Conservation (phyloP, 371 early-diverging fungal genomes). For the Lichtheimia hyalospora region DNA sequence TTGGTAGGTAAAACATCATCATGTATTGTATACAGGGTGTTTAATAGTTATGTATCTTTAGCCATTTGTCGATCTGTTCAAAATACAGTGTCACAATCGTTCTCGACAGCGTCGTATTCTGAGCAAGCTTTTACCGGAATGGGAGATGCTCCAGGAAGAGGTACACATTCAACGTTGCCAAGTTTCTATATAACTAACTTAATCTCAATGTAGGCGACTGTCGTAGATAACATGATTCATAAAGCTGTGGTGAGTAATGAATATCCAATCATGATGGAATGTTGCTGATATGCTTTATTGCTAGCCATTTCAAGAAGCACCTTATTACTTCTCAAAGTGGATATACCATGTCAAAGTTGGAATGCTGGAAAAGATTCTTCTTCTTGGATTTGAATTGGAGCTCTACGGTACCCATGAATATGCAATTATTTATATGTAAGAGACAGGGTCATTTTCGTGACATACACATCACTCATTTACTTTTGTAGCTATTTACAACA, state of each 20-base stretch:
- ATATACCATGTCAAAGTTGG: conserved; percentile 66
- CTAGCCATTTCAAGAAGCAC: conserved; percentile 10
- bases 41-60: conserved; percentile 11
- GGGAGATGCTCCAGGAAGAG: conserved; percentile 70
- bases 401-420: conserved; percentile 71
- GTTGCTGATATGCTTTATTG: not conserved
- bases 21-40: not conserved
- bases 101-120: conserved; percentile 68
- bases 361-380: conserved; percentile 58
- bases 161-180: conserved; percentile 10
- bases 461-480: not conserved
- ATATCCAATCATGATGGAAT: not conserved
- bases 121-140: conserved; percentile 58
- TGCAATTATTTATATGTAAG: conserved; percentile 66
- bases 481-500: not conserved
- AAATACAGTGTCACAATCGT: conserved; percentile 70
- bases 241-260: conserved; percentile 12
- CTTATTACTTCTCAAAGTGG: conserved; percentile 75
- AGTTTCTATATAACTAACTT: no score
- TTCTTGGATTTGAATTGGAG: conserved; percentile 73
- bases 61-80: conserved; percentile 60
- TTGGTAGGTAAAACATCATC: conserved; percentile 17
- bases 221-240: conserved; percentile 31
- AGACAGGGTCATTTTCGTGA: not conserved
- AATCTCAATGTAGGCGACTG: conserved; percentile 17